Percentiles rank a stretch among this genome's conserved stretches.
phyloP scores from a whole-genome alignment of 495 filamentous ascomycete genomes.

The Hyaloscypha finlandica region DNA sequence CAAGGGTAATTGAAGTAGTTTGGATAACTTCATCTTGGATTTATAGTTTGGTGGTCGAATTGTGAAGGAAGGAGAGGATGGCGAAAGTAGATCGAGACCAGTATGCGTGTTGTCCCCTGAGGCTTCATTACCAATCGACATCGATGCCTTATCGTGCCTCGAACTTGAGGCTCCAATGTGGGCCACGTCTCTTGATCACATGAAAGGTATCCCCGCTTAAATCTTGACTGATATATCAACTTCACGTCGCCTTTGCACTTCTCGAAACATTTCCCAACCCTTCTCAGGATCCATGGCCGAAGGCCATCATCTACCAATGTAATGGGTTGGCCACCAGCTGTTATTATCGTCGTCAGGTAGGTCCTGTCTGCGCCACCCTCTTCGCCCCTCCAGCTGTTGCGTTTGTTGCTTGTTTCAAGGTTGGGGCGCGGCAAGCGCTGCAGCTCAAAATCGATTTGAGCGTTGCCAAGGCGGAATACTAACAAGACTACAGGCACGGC shows the following conservation, averaged over 20 bases:
- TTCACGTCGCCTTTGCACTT: not conserved
- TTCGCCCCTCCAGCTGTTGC: not conserved
- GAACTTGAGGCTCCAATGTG: not conserved
- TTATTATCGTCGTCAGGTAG: constrained; percentile 82
- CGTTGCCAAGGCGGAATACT: constrained; percentile 3
- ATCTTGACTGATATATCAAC: not conserved
- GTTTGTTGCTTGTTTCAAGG: constrained; percentile 16
- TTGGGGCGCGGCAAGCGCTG: not conserved
- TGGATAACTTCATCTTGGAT: constrained; percentile 28
- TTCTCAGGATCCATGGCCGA: not conserved
- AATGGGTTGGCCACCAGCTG: constrained; percentile 62
- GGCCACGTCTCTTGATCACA: constrained; percentile 12
- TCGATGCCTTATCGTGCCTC: not conserved
- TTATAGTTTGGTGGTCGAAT: not conserved
- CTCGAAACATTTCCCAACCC: not conserved
- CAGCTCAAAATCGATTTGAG: not conserved
- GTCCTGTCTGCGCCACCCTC: not conserved
- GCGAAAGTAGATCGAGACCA: not conserved
- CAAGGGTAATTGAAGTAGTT: constrained; percentile 23
- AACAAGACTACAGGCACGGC: constrained; percentile 66
- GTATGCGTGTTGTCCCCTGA: not conserved
- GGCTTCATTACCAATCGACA: constrained; percentile 25
- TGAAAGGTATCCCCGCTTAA: constrained; percentile 24
- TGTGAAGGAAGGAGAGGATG: not conserved
- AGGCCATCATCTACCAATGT: constrained; percentile 8